Evolutionary conservation across 192 early-diverging fungal species (phyloP).

Genomic region (Kappamyces sp.): DNA sequence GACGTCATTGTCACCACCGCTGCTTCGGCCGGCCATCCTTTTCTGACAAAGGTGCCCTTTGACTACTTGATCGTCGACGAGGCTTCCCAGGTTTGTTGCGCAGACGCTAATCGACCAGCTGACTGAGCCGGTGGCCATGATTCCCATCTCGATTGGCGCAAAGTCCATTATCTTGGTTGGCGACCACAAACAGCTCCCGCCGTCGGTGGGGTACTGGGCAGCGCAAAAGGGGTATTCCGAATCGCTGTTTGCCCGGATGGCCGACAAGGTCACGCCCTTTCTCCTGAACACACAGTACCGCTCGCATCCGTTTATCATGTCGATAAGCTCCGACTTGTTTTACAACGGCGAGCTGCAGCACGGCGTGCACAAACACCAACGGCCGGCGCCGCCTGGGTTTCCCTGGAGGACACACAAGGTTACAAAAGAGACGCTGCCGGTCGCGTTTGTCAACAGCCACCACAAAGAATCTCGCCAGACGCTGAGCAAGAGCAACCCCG

Average conservation of each 20-base stretch:
- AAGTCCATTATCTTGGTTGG: slow-evolving; percentile 16
- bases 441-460: slow-evolving; percentile 4
- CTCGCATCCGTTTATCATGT: slow-evolving; percentile 9
- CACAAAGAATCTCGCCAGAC: slow-evolving; percentile 1
- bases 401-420: neutral
- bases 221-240: slow-evolving; percentile 10
- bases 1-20: slow-evolving; percentile 10
- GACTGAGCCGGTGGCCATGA: slow-evolving; percentile 13
- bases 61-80: slow-evolving; percentile 13
- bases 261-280: slow-evolving; percentile 7
- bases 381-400: slow-evolving; percentile 7
- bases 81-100: slow-evolving; percentile 10
- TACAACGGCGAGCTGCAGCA: slow-evolving; percentile 13
- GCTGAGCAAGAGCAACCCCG: slow-evolving; percentile 5
- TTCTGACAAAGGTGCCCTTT: neutral
- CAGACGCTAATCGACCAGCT: neutral
- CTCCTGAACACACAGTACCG: slow-evolving; percentile 11
- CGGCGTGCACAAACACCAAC: neutral
- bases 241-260: slow-evolving; percentile 13
- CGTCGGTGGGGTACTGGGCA: slow-evolving; percentile 11
- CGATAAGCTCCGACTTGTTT: slow-evolving; percentile 12
- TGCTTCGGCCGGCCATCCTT: neutral
- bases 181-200: slow-evolving; percentile 15
- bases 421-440: neutral
- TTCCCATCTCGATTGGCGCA: slow-evolving; percentile 10